Conservation (phyloP, 805 yeast species). For the Starmerella roubikii region DNA sequence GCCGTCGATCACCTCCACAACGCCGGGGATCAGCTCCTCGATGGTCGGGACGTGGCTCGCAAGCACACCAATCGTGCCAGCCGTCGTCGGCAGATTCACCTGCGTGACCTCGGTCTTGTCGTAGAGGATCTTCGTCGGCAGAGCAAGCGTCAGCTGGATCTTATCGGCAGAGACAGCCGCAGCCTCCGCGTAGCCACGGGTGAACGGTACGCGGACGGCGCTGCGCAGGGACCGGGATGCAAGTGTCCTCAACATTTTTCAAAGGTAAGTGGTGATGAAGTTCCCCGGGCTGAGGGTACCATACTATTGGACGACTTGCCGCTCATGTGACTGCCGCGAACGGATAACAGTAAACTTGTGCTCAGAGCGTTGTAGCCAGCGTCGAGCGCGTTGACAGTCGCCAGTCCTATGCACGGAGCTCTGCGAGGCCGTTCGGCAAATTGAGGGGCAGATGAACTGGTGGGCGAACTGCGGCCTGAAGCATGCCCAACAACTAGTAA, state of each 20-base stretch:
- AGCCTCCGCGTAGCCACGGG: slow-evolving; percentile 70
- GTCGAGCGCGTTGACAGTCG: too few relatives aligned
- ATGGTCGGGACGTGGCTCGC: slow-evolving; percentile 97
- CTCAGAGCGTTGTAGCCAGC: too few relatives aligned
- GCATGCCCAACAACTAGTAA: too few relatives aligned
- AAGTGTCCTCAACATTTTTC: slow-evolving; percentile 19
- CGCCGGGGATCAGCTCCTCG: slow-evolving; percentile 92
- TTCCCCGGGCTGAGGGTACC: too few relatives aligned
- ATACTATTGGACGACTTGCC: too few relatives aligned
- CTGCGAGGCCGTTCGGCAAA: too few relatives aligned
- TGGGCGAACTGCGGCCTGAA: too few relatives aligned
- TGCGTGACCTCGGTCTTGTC: slow-evolving; percentile 34
- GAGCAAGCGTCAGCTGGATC: slow-evolving; percentile 75
- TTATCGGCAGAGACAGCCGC: slow-evolving; percentile 42
- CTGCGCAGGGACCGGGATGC: slow-evolving; percentile 18
- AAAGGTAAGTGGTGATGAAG: slow-evolving; percentile 8
- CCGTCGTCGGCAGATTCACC: slow-evolving; percentile 89
- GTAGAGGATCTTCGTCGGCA: slow-evolving; percentile 45
- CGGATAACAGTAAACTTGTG: too few relatives aligned
- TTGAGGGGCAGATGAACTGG: too few relatives aligned
- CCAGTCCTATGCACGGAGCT: too few relatives aligned
- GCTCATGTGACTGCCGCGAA: too few relatives aligned
- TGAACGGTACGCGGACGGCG: slow-evolving; percentile 19
- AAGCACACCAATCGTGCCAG: slow-evolving; percentile 92
- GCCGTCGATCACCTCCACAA: slow-evolving; percentile 78